Evolutionary conservation across 192 early-diverging fungal species (phyloP).

Genomic region (Podila epigama): DNA sequence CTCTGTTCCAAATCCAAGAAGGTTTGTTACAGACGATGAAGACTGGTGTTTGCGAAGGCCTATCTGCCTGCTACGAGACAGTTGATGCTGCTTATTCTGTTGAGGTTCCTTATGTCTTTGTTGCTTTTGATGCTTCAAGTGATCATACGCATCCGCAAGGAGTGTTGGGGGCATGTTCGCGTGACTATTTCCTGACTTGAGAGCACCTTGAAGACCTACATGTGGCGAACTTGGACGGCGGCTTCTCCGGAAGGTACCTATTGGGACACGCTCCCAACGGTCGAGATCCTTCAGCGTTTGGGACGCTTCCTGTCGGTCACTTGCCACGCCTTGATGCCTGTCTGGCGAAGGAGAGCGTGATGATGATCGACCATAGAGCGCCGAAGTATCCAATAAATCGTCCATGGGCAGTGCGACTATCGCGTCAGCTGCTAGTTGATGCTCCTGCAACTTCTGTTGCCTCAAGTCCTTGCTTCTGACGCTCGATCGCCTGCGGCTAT

Average conservation of each 20-base stretch:
- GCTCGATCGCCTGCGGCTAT: constrained; percentile 2
- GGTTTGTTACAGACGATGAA: constrained; percentile 6
- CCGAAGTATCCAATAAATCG: constrained; percentile 59
- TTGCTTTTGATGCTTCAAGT: constrained; percentile 12
- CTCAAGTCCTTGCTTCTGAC: constrained; percentile 32
- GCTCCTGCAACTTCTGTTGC: no score
- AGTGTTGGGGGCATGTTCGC: constrained; percentile 43
- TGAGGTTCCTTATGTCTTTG: constrained; percentile 1
- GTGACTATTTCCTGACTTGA: constrained; percentile 48
- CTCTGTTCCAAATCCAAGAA: neutral
- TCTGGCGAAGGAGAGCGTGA: constrained; percentile 56
- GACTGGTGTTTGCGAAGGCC: constrained; percentile 11
- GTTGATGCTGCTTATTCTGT: constrained; percentile 5
- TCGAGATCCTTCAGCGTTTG: constrained; percentile 49
- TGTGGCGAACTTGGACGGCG: constrained; percentile 43
- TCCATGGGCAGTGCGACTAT: constrained; percentile 49
- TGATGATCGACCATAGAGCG: constrained; percentile 51
- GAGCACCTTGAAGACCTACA: constrained; percentile 39
- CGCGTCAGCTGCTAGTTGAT: no score
- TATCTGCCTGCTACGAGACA: neutral
- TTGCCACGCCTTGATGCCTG: constrained; percentile 6
- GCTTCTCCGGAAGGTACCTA: constrained; percentile 55
- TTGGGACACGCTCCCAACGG: constrained; percentile 62
- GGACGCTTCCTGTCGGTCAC: constrained; percentile 26
- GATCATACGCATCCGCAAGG: constrained; percentile 17